Evolutionary conservation across 495 filamentous ascomycete species (phyloP).

Genomic region (Talaromyces borbonicus): DNA sequence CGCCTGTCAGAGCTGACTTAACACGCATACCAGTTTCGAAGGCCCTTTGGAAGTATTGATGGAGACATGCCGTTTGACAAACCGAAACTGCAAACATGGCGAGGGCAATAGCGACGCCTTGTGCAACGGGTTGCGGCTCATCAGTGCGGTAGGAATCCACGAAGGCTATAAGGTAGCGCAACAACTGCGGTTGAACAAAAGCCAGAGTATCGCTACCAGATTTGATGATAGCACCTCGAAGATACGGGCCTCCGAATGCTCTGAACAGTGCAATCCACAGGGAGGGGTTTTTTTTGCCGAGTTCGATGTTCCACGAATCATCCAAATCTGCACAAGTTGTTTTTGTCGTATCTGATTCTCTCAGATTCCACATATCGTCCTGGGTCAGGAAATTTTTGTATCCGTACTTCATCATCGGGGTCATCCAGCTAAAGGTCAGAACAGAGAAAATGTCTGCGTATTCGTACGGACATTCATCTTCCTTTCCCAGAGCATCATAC

Average conservation of each 20-base stretch:
- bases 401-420: constrained; percentile 90
- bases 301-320: constrained; percentile 67
- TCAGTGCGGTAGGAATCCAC: constrained; percentile 66
- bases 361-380: constrained; percentile 92
- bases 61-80: constrained; percentile 67
- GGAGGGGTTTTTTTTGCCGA: constrained; percentile 65
- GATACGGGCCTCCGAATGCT: constrained; percentile 76
- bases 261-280: constrained; percentile 89
- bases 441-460: constrained; percentile 91
- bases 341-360: constrained; percentile 67
- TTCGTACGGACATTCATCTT: constrained; percentile 88
- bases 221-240: constrained; percentile 75
- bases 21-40: constrained; percentile 97
- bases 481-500: constrained; percentile 78
- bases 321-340: constrained; percentile 56
- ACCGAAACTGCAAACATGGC: constrained; percentile 88
- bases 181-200: constrained; percentile 85
- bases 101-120: constrained; percentile 80
- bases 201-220: constrained; percentile 69
- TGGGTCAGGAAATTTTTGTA: constrained; percentile 89
- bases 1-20: constrained; percentile 76
- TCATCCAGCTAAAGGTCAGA: constrained; percentile 98
- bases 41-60: constrained; percentile 93
- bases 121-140: constrained; percentile 62
- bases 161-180: constrained; percentile 77